These are phyloP conservation scores for Suillus americanus DNA, from an alignment of 768 basidiomycete species.

Conservation along the genomic window DNA sequence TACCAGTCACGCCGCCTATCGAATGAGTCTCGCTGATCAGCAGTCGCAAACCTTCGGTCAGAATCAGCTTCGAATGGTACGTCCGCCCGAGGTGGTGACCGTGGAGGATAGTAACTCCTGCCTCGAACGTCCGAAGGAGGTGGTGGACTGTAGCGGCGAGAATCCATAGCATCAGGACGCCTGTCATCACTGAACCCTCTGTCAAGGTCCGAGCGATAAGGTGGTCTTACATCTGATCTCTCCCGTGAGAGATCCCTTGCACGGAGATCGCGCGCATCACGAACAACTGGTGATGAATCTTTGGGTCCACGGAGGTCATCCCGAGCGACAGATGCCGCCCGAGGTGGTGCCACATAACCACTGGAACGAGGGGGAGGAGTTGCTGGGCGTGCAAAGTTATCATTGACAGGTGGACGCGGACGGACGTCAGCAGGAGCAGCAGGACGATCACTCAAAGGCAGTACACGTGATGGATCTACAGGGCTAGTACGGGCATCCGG, in stretches of 20 bases:
- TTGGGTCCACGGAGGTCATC: constrained; percentile 35
- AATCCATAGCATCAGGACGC: constrained; percentile 35
- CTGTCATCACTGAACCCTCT: constrained; percentile 36
- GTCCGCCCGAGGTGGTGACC: constrained; percentile 29
- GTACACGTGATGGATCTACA: constrained; percentile 10
- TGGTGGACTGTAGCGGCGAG: constrained; percentile 30
- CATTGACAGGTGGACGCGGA: constrained; percentile 11
- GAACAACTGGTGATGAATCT: constrained; percentile 14
- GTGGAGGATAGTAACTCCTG: constrained; percentile 30
- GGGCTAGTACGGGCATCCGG: constrained; percentile 18
- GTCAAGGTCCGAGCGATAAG: constrained; percentile 41
- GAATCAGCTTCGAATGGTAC: constrained; percentile 32
- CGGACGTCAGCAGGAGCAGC: constrained; percentile 19
- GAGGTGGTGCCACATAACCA: constrained; percentile 16
- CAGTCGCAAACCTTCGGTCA: constrained; percentile 32
- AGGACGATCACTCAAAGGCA: constrained; percentile 13
- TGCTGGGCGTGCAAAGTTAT: constrained; percentile 17
- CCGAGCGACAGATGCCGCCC: constrained; percentile 30
- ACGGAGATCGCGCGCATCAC: constrained; percentile 30
- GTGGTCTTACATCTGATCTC: constrained; percentile 27
- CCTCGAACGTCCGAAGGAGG: constrained; percentile 38
- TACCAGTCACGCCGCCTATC: constrained; percentile 32
- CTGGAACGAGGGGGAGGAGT: constrained; percentile 14
- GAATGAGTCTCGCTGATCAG: constrained; percentile 31
- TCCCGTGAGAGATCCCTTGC: constrained; percentile 37